Evolutionary conservation across 257 asterid species (phyloP).

Genomic region (Solanum peruvianum): DNA sequence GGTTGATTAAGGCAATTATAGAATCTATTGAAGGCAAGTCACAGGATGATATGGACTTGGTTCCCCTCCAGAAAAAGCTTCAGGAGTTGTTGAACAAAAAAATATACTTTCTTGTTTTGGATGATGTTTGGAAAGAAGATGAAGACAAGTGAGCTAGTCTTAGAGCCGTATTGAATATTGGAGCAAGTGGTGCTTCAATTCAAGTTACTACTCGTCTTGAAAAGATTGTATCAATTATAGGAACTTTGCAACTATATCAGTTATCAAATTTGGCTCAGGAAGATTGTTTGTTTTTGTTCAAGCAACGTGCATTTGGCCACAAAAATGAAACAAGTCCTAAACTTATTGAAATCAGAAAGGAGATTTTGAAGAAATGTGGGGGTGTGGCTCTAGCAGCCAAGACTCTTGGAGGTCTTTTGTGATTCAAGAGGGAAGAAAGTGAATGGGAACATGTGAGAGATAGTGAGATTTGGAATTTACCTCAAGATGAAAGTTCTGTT

Average conservation of each 20-base stretch:
- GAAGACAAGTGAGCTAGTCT: not conserved
- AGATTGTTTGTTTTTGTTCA: slow-evolving; percentile 14
- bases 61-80: no score
- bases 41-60: no score
- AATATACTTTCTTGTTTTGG: not conserved
- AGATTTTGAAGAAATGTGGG: no score
- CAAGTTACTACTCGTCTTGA: slow-evolving; percentile 13
- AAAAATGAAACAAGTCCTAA: not conserved
- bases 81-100: no score
- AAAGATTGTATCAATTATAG: slow-evolving; percentile 8
- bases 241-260: slow-evolving; percentile 5
- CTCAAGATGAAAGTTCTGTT: no score
- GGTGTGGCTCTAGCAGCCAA: no score
- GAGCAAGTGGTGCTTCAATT: slow-evolving; percentile 10
- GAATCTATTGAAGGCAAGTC: no score
- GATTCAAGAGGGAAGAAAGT: no score
- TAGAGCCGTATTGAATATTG: not conserved
- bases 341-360: not conserved
- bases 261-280: not conserved
- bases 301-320: slow-evolving; percentile 4
- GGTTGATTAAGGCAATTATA: no score
- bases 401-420: no score
- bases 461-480: no score
- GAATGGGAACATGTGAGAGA: no score
- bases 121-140: not conserved